Base-by-base conservation (phyloP, 2,329 filamentous ascomycete species). In the Nigrospora sphaerica region DNA sequence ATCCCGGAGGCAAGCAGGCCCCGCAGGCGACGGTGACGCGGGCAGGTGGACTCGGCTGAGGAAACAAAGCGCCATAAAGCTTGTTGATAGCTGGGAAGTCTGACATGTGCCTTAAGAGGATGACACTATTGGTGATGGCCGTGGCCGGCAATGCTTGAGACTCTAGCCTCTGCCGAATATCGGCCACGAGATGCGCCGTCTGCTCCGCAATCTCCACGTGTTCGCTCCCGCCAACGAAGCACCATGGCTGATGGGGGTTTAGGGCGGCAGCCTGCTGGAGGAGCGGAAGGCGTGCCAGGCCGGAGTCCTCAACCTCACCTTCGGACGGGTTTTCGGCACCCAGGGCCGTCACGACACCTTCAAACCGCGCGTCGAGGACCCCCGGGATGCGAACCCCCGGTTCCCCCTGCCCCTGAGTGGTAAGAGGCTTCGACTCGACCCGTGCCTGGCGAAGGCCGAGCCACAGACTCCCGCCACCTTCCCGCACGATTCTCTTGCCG, bases 1-100 rank as follows among this genome's bases (percentile, higher is more conserved):
- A 67, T 11, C 72, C 74, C 0, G 60, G 40, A 0, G 86, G 86
- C 9, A 96, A 72, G 7, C 73, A 61, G 42, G 80, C 69, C 4
- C 89, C 88, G 51, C 85, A 86, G 0, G 89, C 84, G 42, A 97
- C 79, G 6, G 90, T 95, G 42, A 95, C 85, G 42, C 93, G 73
- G 0, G 91, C 82, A 0, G 93, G 89, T 0, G 93, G 93, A 53
- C 91, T 95, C 0, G 91, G 85, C 42, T 77, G 72, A 17, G 69
- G 68, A 65, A 97, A 97, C 37, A 90, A 75, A 10, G 75, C 72
- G 6, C 80, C 82, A 64, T 97, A 98, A 51, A 86, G 69, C 23
- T 71, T 64, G 65, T 97, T 97, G 55, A 95, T 72, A 14, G 70
- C 58, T 0, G 80, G 72, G 63, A 97, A 98, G 65, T 90, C 82